Evolutionary conservation across 345 rosid species (phyloP).

Genomic region (Bretschneidera sinensis): DNA sequence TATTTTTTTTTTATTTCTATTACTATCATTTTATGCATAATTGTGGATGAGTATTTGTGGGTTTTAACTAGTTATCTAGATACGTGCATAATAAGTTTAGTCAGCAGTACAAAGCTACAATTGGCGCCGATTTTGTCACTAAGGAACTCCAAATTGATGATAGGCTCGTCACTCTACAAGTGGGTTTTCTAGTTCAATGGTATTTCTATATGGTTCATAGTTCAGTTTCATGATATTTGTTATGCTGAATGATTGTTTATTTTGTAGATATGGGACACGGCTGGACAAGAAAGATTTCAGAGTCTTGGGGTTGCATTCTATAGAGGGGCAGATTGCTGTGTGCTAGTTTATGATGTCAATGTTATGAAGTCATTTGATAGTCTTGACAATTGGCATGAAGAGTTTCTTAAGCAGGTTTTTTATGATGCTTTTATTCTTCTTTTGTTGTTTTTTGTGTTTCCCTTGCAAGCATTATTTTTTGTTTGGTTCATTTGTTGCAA

Average conservation of each 20-base stretch:
- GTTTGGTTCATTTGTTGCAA: neutral
- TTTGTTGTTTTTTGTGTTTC: neutral
- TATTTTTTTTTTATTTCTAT: too few species aligned
- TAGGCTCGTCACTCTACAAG: conserved; percentile 78
- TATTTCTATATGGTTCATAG: neutral
- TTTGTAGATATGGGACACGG: conserved; percentile 83
- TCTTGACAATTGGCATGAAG: conserved; percentile 81
- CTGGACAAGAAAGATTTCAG: conserved; percentile 90
- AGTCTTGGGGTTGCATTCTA: conserved; percentile 89
- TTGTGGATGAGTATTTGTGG: neutral
- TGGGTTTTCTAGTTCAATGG: conserved; percentile 14
- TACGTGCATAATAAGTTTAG: conserved; percentile 72
- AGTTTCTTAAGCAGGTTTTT: conserved; percentile 76
- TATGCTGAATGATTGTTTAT: neutral
- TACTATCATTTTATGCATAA: neutral
- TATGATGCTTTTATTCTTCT: neutral
- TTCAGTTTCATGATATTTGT: neutral
- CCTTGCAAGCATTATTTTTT: neutral
- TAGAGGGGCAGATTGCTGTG: conserved; percentile 92
- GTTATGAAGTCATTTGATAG: conserved; percentile 70
- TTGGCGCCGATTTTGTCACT: conserved; percentile 88
- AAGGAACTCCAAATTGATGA: conserved; percentile 86
- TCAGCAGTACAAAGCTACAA: conserved; percentile 88
- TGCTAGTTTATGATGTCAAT: conserved; percentile 82
- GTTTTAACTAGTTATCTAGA: conserved; percentile 8